These are phyloP conservation scores for Malbranchea cinnamomea DNA, from an alignment of 2,329 filamentous ascomycete species.

Conservation along the genomic window DNA sequence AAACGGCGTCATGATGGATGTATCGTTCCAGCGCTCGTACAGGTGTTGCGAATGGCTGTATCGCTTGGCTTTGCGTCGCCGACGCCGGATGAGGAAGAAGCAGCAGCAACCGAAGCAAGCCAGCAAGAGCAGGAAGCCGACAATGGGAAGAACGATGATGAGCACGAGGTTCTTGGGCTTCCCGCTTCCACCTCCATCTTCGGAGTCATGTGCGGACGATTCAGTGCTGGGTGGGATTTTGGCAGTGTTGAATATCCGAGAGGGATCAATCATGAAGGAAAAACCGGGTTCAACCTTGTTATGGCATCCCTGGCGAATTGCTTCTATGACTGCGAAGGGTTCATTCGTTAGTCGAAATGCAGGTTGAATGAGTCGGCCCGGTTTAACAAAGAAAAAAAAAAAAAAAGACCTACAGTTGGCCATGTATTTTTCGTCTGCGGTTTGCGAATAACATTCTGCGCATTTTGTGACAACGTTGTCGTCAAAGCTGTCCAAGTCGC, in stretches of 20 bases:
- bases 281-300: slow-evolving; percentile 21
- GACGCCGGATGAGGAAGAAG: slow-evolving; percentile 28
- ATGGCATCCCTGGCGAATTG: slow-evolving; percentile 31
- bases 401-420: slow-evolving; percentile 26
- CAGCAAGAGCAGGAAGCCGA: slow-evolving; percentile 27
- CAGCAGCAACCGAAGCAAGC: slow-evolving; percentile 20
- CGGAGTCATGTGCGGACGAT: slow-evolving; percentile 13
- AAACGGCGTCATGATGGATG: slow-evolving; percentile 17
- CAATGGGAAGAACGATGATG: slow-evolving; percentile 29
- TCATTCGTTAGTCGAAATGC: slow-evolving; percentile 3
- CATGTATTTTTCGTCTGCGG: slow-evolving; percentile 24
- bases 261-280: slow-evolving; percentile 25
- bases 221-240: slow-evolving; percentile 21
- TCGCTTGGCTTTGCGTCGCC: slow-evolving; percentile 22
- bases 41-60: slow-evolving; percentile 16
- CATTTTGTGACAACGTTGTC: slow-evolving; percentile 28
- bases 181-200: slow-evolving; percentile 8
- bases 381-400: too few species aligned
- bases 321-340: slow-evolving; percentile 25
- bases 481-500: slow-evolving; percentile 22
- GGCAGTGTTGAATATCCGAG: slow-evolving; percentile 27
- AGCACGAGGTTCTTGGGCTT: slow-evolving; percentile 18
- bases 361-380: too few species aligned
- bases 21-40: slow-evolving; percentile 22
- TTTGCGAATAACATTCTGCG: slow-evolving; percentile 29